Base-by-base conservation (phyloP, 805 yeast species). In the Nakazawaea populi region DNA sequence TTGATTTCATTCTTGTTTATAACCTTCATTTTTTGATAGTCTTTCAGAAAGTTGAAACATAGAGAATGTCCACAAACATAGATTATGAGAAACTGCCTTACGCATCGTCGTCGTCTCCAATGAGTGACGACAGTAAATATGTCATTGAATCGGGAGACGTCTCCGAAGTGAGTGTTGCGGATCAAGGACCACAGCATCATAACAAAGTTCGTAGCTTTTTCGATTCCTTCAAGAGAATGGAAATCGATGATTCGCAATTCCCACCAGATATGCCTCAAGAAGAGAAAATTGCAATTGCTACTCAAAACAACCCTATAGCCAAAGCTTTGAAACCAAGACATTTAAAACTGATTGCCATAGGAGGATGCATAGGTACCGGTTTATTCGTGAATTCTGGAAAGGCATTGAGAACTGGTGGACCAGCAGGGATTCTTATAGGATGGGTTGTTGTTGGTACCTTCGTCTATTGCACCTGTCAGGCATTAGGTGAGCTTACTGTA, bases 331-430 rank as follows among this genome's bases (percentile, higher is more conserved):
- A 58, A 39, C 63, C 59, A 51, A 58, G 67, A 52, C 87, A 82
- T 58, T 62, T 83, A 58, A 81, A 82, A 56, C 81, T 84, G 78
- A 76, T 84, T 54, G 82, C 88, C 36, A 79, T 84, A 41, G 87
- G 87, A 41, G 83, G 86, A 44, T 75, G 83, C 41, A 78, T 83
- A 38, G 88, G 88, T 53, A 82, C 87, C 0, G 88, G 89, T 61
- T 66, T 83, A 51, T 82, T 84, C 55, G 77, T 83, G 49, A 87
- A 87, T 52, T 75, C 85, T 3, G 88, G 87, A 49, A 66, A 74
- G 42, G 79, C 86, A 1, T 68, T 85, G 53, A 62, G 63, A 36
- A 71, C 74, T 18, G 85, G 85, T 59, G 89, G 89, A 41, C 85
- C 87, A 5, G 87, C 82, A 3, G 77, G 84, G 35, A 63, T 83